Evolutionary conservation across 164 flowering plant genomes (phyloP).

Genomic region (Annona squamosa): DNA sequence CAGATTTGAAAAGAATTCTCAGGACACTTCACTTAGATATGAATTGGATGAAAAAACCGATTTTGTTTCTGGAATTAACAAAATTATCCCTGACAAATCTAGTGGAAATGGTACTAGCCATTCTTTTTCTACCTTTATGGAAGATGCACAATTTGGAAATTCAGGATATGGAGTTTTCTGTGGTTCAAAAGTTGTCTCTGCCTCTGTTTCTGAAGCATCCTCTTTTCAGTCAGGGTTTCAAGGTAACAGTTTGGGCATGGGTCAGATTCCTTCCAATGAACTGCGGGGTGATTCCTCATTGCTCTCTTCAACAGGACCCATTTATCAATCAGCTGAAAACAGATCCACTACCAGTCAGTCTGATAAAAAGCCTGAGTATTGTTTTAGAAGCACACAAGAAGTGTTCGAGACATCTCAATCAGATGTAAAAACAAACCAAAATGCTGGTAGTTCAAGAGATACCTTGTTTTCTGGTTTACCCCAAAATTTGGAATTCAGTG

Average conservation of each 20-base stretch:
- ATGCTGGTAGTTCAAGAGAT: constrained; percentile 14
- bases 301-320: constrained; percentile 16
- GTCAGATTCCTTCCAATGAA: constrained; percentile 11
- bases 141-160: constrained; percentile 12
- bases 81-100: not conserved
- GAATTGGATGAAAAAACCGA: too few relatives aligned
- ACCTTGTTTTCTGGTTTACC: constrained; percentile 25
- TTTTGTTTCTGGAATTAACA: too few relatives aligned
- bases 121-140: constrained; percentile 16
- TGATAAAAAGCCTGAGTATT: constrained; percentile 24
- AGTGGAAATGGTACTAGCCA: constrained; percentile 5
- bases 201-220: constrained; percentile 17
- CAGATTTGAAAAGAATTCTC: too few relatives aligned
- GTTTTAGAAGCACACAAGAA: constrained; percentile 28
- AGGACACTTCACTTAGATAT: too few relatives aligned
- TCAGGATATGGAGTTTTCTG: constrained; percentile 8
- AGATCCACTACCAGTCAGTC: constrained; percentile 15
- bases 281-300: constrained; percentile 12
- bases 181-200: constrained; percentile 5
- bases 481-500: constrained; percentile 33
- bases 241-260: constrained; percentile 10
- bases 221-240: constrained; percentile 17
- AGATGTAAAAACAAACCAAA: constrained; percentile 30
- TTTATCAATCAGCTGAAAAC: constrained; percentile 17
- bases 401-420: constrained; percentile 16